phyloP scores from a whole-genome alignment of 805 yeast species.

The Metschnikowia chrysomelidarum region DNA sequence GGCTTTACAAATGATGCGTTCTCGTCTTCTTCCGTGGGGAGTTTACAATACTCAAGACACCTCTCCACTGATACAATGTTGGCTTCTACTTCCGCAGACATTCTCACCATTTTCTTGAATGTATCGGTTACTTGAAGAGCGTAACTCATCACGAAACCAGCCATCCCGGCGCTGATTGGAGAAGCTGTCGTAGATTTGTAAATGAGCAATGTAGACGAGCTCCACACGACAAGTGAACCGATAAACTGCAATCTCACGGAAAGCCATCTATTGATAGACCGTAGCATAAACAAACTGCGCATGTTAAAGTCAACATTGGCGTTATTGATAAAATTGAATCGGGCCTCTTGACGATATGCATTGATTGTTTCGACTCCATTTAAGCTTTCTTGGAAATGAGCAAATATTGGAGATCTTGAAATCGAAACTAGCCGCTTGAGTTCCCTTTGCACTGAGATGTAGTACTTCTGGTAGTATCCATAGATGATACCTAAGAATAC shows the following conservation, averaged over 20 bases:
- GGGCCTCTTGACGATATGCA: constrained; percentile 65
- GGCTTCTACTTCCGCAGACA: constrained; percentile 62
- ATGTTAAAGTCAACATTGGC: constrained; percentile 49
- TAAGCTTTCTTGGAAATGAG: constrained; percentile 77
- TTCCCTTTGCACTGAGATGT: constrained; percentile 83
- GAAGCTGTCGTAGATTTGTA: constrained; percentile 35
- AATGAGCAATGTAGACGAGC: constrained; percentile 48
- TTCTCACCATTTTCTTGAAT: constrained; percentile 55
- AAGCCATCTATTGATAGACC: constrained; percentile 65
- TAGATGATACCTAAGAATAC: constrained; percentile 53
- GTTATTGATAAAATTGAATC: constrained; percentile 59
- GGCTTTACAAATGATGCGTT: constrained; percentile 4
- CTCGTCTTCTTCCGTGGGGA: constrained; percentile 39
- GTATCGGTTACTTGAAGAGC: constrained; percentile 55
- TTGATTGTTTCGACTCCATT: constrained; percentile 75
- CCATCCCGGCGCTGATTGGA: constrained; percentile 55
- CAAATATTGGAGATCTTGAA: constrained; percentile 51
- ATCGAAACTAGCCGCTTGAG: constrained; percentile 58
- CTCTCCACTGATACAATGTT: constrained; percentile 68
- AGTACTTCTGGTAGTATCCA: constrained; percentile 66
- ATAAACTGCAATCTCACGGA: constrained; percentile 59
- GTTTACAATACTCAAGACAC: constrained; percentile 55
- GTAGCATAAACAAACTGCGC: constrained; percentile 47
- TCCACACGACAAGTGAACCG: constrained; percentile 54
- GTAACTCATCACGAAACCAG: constrained; percentile 65